Conservation (phyloP, 2,329 filamentous ascomycete species). For the Cladosporium austrohemisphaericum region DNA sequence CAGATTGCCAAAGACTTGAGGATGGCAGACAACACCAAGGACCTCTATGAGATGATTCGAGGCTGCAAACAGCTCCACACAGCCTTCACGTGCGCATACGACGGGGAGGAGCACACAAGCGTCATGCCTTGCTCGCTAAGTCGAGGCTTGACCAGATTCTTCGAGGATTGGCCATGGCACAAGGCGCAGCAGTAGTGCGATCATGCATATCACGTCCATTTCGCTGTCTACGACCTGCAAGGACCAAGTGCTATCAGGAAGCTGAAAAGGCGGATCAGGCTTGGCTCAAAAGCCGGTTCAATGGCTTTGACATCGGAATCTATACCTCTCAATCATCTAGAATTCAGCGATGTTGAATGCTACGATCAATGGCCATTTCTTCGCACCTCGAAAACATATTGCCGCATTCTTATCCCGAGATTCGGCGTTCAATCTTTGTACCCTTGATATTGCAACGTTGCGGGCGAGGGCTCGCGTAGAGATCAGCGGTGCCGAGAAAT, state of each 20-base stretch:
- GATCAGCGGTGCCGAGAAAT: constrained; percentile 8
- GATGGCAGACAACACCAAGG: constrained; percentile 29
- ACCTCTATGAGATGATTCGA: constrained; percentile 22
- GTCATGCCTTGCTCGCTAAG: constrained; percentile 31
- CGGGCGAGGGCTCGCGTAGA: not conserved
- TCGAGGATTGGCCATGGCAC: constrained; percentile 15
- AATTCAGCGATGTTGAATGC: too few species aligned
- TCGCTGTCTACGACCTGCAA: too few species aligned
- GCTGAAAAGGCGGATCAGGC: too few species aligned
- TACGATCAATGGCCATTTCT: too few species aligned
- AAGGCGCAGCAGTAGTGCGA: too few species aligned
- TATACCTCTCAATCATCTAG: too few species aligned
- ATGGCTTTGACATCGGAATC: too few species aligned
- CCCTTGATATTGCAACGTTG: not conserved
- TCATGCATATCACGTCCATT: not conserved
- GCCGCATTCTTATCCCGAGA: not conserved
- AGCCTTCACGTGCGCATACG: constrained; percentile 24
- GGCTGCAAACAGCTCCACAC: constrained; percentile 16
- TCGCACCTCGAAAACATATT: too few species aligned
- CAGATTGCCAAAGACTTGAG: constrained; percentile 18
- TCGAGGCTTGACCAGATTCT: constrained; percentile 17
- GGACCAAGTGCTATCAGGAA: too few species aligned
- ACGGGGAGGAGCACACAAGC: constrained; percentile 34
- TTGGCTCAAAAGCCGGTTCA: too few species aligned
- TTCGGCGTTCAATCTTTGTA: not conserved